Percentiles rank a stretch among this genome's conserved stretches.
These are phyloP conservation scores for Monosporozyma yasuniensis DNA, from an alignment of 805 yeast genomes.

Conservation along the genomic window DNA sequence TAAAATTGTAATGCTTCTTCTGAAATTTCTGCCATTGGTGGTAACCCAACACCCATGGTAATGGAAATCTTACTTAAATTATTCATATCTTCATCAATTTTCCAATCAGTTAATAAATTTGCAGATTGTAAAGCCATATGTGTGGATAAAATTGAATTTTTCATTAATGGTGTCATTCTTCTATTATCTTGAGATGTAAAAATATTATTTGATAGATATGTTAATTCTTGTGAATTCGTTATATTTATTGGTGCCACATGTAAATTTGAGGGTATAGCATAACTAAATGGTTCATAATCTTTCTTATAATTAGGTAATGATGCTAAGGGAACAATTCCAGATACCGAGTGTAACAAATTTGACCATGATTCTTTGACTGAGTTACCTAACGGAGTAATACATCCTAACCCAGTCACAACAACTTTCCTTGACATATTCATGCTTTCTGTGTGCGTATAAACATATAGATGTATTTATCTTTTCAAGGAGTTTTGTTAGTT, in stretches of 20 bases:
- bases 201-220: constrained; percentile 30
- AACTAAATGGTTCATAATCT: constrained; percentile 34
- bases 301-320: constrained; percentile 27
- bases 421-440: constrained; percentile 46
- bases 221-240: constrained; percentile 17
- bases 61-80: constrained; percentile 27
- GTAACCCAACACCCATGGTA: constrained; percentile 93
- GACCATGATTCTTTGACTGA: constrained; percentile 51
- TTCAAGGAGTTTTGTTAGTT: background rate
- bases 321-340: constrained; percentile 53
- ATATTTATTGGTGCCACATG: constrained; percentile 69
- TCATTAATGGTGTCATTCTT: constrained; percentile 62
- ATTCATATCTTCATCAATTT: constrained; percentile 21
- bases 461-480: too few species aligned
- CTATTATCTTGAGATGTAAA: constrained; percentile 40
- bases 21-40: constrained; percentile 62
- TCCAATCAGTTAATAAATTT: constrained; percentile 33
- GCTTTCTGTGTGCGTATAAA: too few species aligned
- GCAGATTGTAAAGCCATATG: constrained; percentile 71
- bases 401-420: constrained; percentile 87
- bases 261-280: constrained; percentile 48
- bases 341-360: constrained; percentile 39
- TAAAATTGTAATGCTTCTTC: constrained; percentile 37
- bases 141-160: constrained; percentile 70
- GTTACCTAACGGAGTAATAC: constrained; percentile 78